Evolutionary conservation across 805 yeast genomes (phyloP), one percentile per base, ranked within the genome.

Genomic region (Sungouiozyma ichnusensis): DNA sequence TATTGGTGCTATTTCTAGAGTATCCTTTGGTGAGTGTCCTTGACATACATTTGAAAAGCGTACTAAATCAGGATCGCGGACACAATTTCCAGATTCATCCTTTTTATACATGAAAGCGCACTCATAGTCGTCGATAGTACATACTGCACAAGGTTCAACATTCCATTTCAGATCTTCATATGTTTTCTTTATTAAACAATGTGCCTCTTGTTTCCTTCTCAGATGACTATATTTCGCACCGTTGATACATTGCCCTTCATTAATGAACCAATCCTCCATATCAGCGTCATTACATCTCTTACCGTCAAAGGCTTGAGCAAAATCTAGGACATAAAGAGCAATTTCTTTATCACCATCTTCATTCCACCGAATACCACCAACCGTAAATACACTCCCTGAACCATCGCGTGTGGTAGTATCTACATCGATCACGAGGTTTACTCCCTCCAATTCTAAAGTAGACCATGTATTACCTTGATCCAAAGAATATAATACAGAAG

Each of bases 391-490:
- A 29, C 68, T 60, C 2, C 86, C 77, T 0, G 87, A 73, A 1
- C 90, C 85, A 61, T 85, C 94, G 14, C 75, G 69, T 0, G 85
- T 73, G 0, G 87, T 76, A 1, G 76, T 40, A 0, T 45, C 57
- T 6, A 80, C 43, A 4, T 62, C 52, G 2, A 59, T 43, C 0
- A 81, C 77, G 32, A 52, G 49, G 13, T 77, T 52, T 1, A 67
- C 46, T 7, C 48, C 40, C 7, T 72, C 78, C 4, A 85, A 55
- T n/a, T 70, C 65, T 27, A 66, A 63, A 33, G 66, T 67, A 3
- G 55, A 45, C 88, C 92, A 85, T 2, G 79, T 59, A 29, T 66
- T 56, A 36, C 95, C 95, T 55, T 82, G 86, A 56, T 85, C 88
- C 13, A 79, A 55, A 0, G 94, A 79, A 52, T 69, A 85, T 42